Evolutionary conservation across 805 yeast species (phyloP), one percentile per base, ranked within the genome.

Genomic region (Ogataea pini): DNA sequence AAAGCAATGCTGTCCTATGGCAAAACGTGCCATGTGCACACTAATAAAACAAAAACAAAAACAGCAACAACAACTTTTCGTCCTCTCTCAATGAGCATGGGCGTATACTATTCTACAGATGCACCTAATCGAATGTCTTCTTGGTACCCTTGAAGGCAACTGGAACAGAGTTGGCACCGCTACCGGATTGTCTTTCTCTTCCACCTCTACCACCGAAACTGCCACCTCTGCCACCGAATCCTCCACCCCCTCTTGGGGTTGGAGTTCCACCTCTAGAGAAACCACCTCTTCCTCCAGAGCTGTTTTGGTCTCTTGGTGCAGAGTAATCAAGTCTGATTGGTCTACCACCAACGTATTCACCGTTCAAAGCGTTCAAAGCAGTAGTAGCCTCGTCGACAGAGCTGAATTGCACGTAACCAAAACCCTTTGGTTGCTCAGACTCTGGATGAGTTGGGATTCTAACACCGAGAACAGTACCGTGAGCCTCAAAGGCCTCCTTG

Each of bases 361-460:
- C 98, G 70, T 89, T 87, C 72, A 90, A 72, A 49, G 86, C 91
- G 56, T 85, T 89, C 55, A 87, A 73, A 48, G 98, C 98, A 53
- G 83, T 80, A 72, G 85, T 80, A 60, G 99, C 97, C 70, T 89
- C 96, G 38, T 91, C 98, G 56, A 87, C 76, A 50, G 85, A 78
- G 39, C 86, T 76, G 68, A 80, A 92, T 76, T 94, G 98, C 49
- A 92, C 97, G 73, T 94, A 94, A 59, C 98, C 99, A 75, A 94
- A 94, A 60, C 99, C 99, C 82, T 94, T 94, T 72, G 96, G 96
- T 76, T 92, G 97, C 71, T 90, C 96, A 57, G 98, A 91, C 72
- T 92, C 98, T 65, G 97, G 97, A 76, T 94, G 95, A 37, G 98
- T 92, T 71, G 99, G 99, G 59, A 94, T 77, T 78, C 99, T 86